Evolutionary conservation across 805 yeast species (phyloP), one percentile per base, ranked within the genome.

Genomic region (Yarrowia sp.): DNA sequence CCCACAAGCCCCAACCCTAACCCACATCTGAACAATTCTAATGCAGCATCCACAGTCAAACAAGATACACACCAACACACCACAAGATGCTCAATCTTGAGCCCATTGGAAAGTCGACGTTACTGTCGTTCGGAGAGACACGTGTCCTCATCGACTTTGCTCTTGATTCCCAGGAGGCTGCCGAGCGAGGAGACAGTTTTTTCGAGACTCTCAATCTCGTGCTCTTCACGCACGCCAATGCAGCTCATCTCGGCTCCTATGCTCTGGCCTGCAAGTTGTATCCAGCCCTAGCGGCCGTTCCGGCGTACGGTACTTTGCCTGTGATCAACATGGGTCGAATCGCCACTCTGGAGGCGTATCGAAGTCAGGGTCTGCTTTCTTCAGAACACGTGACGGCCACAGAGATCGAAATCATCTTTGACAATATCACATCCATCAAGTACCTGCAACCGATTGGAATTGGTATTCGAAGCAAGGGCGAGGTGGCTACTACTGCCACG

Each of bases 241-340:
- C 86, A 0, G 86, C 87, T 54, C 92, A 86, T 71, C 70, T 90
- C 2, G 95, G 98, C 24, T 96, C 96, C 0, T 91, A 83, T 72
- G 85, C 88, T 0, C 77, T 85, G 43, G 73, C 95, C 26, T 83
- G 90, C 68, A 75, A 80, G 65, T 81, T 81, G 66, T 85, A 83
- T 67, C 81, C 84, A 28, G 80, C 77, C 61, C 75, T 90, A 24
- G 78, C 86, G 2, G 79, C 83, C 36, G 83, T 92, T 24, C 91
- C 92, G 1, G 88, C 88, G 0, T 95, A 89, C 73, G 85, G 98
- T 0, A 93, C 99, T 0, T 76, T 91, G n/a, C 98, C 99, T 0
- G 89, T 92, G 1, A 81, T 87, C 12, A 92, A 90, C 71, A 77
- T 95, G 71, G 98, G 98, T 0, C 81, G 96, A 69, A 84, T 90